Base-by-base conservation (phyloP, 2,329 filamentous ascomycete species). In the Cercospora citrullina region DNA sequence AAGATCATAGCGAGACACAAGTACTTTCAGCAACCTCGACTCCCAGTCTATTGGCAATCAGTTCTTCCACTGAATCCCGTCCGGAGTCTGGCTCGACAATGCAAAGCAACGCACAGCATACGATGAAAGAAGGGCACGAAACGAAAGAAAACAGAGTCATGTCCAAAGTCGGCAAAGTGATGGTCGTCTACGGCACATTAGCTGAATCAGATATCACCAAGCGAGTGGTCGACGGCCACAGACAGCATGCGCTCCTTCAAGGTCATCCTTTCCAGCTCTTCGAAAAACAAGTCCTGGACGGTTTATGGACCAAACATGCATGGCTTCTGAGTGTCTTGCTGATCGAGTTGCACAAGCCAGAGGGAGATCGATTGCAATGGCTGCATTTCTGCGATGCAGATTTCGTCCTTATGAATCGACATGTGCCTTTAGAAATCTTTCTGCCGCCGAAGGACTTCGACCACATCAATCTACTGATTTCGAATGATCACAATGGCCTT, bases 401-500 rank as follows among this genome's bases (percentile, higher is more conserved):
- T 51, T 68, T 73, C 33, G 64, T 79, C 28, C 61, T 79, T 26
- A 65, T 76, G 55, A 78, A 79, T 36, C 71, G 71, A 7, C 48
- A 67, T 18, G 69, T 79, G 18, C 75, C 77, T 1, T 64, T 78
- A 30, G 72, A 77, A 9, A 68, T 71, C 21, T 79, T 79, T 68
- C 69, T 79, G 1, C 78, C 78, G 6, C 76, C 77, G 0, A 45
- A 66, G 14, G 42, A 60, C 2, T 70, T 71, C 45, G 57, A 70
- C n/a, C 59, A 72, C 21, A 62, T 77, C 63, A 67, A 75, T 30
- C 68, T 76, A 30, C 64, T 80, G 18, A 72, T 72, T 53, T 72
- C 74, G 5, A 70, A 72, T 42, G 73, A 77, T 57, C 63, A 69
- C 45, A 71, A 73, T 63, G 74, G 72, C n/a, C 64, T 80, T 57